Evolutionary conservation across 305 asterid genomes (phyloP), one percentile per base, ranked within the genome.

Genomic region (Plantago coronopus): DNA sequence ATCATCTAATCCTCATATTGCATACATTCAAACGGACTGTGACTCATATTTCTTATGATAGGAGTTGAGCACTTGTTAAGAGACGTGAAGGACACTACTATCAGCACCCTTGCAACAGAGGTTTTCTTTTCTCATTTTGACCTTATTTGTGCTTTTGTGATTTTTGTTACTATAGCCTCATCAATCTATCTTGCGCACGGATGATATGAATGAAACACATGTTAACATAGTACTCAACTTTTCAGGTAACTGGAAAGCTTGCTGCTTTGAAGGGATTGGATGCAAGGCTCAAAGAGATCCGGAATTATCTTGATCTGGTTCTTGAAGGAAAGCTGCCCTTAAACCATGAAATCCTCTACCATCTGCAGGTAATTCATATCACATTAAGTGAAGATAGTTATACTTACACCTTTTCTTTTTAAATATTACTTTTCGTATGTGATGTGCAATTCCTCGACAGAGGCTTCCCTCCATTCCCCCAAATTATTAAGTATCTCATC

Each of bases 51-150:
- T 53, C 54, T 58, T 64, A 42, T 81, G 55, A 69, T 71, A 90
- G 97, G 97, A 49, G 98, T 91, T 76, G 98, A 91, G 66, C 97
- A 89, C 81, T 83, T 89, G 78, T 66, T 89, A 61, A 78, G 97
- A 75, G 97, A 89, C 73, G 97, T 89, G 70, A 89, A 89, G 73
- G 97, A 87, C 76, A 89, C 96, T 27, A 89, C 96, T 47, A 80
- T 91, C 77, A 91, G 95, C 71, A 91, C 97, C 66, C 96, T 91
- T 56, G 98, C 98, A 51, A 85, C 96, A 20, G 98, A 91, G 96
- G 98, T 88, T 75, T 71, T 25, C 29, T 64, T 48, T 57, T 64
- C 17, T 31, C 29, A 7, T 37, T 37, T 59, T 69, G 3, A 34
- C 59, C 9, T 25, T 31, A 19, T 47, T 55, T 54, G 7, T 17